phyloP scores from a whole-genome alignment of 352 stramenopile species.

The Globisporangium nodosum region DNA sequence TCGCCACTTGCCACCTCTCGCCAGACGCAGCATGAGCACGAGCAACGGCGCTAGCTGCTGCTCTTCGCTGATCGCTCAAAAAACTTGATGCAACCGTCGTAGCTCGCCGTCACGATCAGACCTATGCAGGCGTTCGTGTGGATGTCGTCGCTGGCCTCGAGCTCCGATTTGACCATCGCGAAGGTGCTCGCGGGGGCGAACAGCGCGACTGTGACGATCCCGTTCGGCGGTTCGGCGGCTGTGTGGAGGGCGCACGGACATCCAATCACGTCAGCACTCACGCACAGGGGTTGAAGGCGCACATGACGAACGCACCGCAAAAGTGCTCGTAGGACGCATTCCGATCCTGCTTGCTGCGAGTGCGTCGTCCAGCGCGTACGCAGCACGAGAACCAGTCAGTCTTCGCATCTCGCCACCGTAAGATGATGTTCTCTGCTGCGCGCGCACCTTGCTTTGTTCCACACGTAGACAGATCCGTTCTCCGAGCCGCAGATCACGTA shows the following conservation, averaged over 20 bases:
- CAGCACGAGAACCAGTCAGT: not conserved
- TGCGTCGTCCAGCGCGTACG: not conserved
- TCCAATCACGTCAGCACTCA: not conserved
- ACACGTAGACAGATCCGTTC: slow-evolving; percentile 83
- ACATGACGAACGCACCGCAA: slow-evolving; percentile 29
- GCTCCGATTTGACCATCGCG: slow-evolving; percentile 74
- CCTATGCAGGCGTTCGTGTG: slow-evolving; percentile 69
- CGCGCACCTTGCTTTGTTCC: slow-evolving; percentile 65
- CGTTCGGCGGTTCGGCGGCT: slow-evolving; percentile 62
- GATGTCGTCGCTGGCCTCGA: slow-evolving; percentile 50
- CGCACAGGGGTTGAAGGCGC: not conserved
- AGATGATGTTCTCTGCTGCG: not conserved
- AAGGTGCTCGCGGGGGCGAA: slow-evolving; percentile 78
- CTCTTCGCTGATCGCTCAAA: slow-evolving; percentile 48
- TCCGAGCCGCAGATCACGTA: slow-evolving; percentile 86
- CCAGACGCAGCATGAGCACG: too few relatives aligned
- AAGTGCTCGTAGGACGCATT: slow-evolving; percentile 83
- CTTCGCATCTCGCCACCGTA: not conserved
- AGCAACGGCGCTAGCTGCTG: not conserved
- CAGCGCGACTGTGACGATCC: slow-evolving; percentile 75
- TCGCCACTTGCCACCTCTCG: too few relatives aligned
- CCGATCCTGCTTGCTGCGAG: slow-evolving; percentile 59
- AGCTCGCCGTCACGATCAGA: slow-evolving; percentile 77
- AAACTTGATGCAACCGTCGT: slow-evolving; percentile 83
- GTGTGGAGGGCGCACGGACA: not conserved